Conservation (phyloP, 2,329 filamentous ascomycete genomes). For the Neocatenulostroma microsporum region DNA sequence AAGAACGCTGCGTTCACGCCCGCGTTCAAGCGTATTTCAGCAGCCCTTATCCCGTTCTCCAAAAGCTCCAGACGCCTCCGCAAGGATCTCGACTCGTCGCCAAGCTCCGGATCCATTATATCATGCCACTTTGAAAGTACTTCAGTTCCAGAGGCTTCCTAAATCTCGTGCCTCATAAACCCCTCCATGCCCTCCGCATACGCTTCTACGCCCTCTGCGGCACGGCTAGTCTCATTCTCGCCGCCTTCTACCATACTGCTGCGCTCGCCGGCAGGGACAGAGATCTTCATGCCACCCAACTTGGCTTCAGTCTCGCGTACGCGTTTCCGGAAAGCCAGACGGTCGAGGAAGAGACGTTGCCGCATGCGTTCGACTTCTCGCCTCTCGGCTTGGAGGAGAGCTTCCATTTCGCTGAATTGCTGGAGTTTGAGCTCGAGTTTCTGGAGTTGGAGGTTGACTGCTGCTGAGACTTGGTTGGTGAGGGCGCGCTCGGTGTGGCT, state of each 20-base stretch:
- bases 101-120: too few relatives aligned
- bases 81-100: too few relatives aligned
- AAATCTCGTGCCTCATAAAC: conserved; percentile 26
- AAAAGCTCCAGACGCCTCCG: too few relatives aligned
- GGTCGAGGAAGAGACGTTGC: conserved; percentile 88
- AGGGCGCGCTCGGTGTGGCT: conserved; percentile 97
- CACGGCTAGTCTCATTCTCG: conserved; percentile 18
- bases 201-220: conserved; percentile 12
- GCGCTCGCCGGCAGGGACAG: conserved; percentile 9
- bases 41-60: too few relatives aligned
- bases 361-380: conserved; percentile 85
- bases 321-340: conserved; percentile 79
- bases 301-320: conserved; percentile 71
- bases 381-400: conserved; percentile 82
- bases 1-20: too few relatives aligned
- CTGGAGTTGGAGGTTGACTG: conserved; percentile 86
- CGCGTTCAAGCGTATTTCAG: too few relatives aligned
- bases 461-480: conserved; percentile 83
- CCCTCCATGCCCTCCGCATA: conserved; percentile 20
- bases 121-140: too few relatives aligned
- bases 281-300: conserved; percentile 21
- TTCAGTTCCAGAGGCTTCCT: too few relatives aligned
- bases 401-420: conserved; percentile 95
- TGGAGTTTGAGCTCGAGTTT: conserved; percentile 94
- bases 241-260: background rate